phyloP scores from a whole-genome alignment of 352 stramenopile genomes.

The Pythium dissimile region DNA sequence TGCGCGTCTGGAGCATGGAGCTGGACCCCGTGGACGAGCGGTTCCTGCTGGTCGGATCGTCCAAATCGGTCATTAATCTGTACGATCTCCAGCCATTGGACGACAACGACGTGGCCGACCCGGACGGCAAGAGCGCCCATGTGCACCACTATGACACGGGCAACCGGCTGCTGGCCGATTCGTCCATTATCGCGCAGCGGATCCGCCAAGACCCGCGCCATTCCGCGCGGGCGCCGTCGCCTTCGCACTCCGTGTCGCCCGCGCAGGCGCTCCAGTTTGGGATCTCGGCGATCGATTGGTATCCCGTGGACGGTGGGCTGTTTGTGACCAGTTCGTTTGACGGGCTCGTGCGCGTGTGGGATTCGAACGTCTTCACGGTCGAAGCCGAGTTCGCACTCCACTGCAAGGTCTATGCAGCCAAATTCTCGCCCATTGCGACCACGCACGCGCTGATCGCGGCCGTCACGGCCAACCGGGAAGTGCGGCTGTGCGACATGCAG shows the following conservation, averaged over 20 bases:
- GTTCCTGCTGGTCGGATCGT: constrained; percentile 56
- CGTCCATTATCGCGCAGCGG: constrained; percentile 15
- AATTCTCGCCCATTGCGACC: constrained; percentile 59
- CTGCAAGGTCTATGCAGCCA: constrained; percentile 55
- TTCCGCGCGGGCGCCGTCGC: neutral
- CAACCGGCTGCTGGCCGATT: constrained; percentile 29
- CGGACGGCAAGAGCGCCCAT: neutral
- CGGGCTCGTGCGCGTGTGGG: constrained; percentile 68
- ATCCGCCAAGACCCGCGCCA: neutral
- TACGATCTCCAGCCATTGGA: constrained; percentile 62
- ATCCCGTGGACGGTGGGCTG: constrained; percentile 76
- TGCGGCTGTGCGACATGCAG: constrained; percentile 75
- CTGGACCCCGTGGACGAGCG: constrained; percentile 58
- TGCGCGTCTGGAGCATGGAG: constrained; percentile 59
- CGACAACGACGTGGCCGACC: constrained; percentile 30
- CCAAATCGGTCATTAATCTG: constrained; percentile 51
- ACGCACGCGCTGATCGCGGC: constrained; percentile 71
- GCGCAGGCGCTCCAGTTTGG: constrained; percentile 38
- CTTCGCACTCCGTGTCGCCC: neutral
- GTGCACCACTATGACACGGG: constrained; percentile 30
- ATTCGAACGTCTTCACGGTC: constrained; percentile 64
- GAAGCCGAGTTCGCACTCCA: constrained; percentile 60
- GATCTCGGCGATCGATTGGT: constrained; percentile 84
- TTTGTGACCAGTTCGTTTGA: constrained; percentile 79
- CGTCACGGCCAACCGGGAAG: constrained; percentile 47